phyloP scores from a whole-genome alignment of 495 filamentous ascomycete species.

The Neurospora africana region DNA sequence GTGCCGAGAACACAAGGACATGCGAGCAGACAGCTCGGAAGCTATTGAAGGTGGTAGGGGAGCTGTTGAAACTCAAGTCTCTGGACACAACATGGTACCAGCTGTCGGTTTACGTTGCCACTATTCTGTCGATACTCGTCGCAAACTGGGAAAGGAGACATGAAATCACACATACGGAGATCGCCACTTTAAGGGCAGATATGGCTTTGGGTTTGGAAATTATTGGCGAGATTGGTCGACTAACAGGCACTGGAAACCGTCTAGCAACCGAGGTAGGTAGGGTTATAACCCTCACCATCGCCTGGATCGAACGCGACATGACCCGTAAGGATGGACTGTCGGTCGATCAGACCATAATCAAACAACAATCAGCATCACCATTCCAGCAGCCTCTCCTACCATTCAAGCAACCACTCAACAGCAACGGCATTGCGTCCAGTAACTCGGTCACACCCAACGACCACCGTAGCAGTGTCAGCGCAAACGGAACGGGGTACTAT shows the following conservation, averaged over 20 bases:
- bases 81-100: conserved; percentile 80
- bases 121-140: conserved; percentile 62
- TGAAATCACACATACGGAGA: conserved; percentile 41
- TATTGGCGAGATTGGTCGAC: conserved; percentile 50
- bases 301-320: conserved; percentile 36
- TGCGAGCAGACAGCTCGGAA: conserved; percentile 56
- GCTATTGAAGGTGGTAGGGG: conserved; percentile 49
- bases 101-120: conserved; percentile 57
- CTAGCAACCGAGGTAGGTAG: no score
- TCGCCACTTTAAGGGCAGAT: conserved; percentile 48
- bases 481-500: conserved; percentile 20
- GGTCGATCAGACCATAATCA: background rate
- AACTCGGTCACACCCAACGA: conserved; percentile 1
- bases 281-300: no score
- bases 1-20: conserved; percentile 53
- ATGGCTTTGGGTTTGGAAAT: conserved; percentile 61
- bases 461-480: conserved; percentile 6
- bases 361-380: conserved; percentile 6
- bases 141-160: conserved; percentile 55
- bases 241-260: conserved; percentile 31
- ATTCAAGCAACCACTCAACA: conserved; percentile 1
- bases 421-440: background rate
- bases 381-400: conserved; percentile 2
- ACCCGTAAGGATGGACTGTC: conserved; percentile 11
- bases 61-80: conserved; percentile 50